These are phyloP conservation scores for Pseudonectria foliicola DNA, from an alignment of 2,329 filamentous ascomycete genomes.

Conservation along the genomic window DNA sequence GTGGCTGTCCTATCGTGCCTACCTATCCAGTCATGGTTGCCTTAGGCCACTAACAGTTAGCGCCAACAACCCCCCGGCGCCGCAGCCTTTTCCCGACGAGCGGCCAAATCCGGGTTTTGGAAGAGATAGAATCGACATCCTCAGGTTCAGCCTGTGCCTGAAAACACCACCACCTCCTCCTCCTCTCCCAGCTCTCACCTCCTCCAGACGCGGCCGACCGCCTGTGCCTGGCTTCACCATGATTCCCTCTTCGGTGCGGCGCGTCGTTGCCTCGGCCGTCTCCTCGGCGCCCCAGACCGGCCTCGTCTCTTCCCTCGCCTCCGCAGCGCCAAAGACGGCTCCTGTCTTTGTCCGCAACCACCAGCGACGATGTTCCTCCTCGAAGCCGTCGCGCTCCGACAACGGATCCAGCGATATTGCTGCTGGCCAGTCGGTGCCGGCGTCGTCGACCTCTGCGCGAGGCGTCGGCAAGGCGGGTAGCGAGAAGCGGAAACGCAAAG, in stretches of 20 bases:
- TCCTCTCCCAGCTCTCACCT: constrained; percentile 9
- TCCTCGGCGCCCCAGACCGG: constrained; percentile 38
- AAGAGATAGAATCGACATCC: constrained; percentile 26
- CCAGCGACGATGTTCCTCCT: constrained; percentile 52
- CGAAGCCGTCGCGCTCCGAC: constrained; percentile 55
- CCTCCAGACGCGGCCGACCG: constrained; percentile 10
- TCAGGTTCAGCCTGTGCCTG: constrained; percentile 24
- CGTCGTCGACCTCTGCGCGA: constrained; percentile 36
- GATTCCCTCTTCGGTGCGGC: constrained; percentile 50
- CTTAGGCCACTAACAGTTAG: constrained; percentile 30
- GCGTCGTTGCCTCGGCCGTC: constrained; percentile 42
- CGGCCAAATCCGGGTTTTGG: constrained; percentile 32
- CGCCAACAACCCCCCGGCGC: constrained; percentile 14
- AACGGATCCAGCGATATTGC: constrained; percentile 47
- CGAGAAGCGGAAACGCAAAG: constrained; percentile 53
- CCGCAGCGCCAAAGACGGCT: constrained; percentile 32
- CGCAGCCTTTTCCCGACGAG: constrained; percentile 28
- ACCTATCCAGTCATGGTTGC: constrained; percentile 29
- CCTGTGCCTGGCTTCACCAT: constrained; percentile 31
- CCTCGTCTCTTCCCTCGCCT: constrained; percentile 35
- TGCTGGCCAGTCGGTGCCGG: constrained; percentile 41
- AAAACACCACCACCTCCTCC: constrained; percentile 9
- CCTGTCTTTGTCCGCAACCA: constrained; percentile 34
- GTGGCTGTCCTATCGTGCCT: too few species aligned
- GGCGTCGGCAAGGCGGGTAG: constrained; percentile 35